Evolutionary conservation across 306 rosid species (phyloP).

Genomic region (Glycine soja): DNA sequence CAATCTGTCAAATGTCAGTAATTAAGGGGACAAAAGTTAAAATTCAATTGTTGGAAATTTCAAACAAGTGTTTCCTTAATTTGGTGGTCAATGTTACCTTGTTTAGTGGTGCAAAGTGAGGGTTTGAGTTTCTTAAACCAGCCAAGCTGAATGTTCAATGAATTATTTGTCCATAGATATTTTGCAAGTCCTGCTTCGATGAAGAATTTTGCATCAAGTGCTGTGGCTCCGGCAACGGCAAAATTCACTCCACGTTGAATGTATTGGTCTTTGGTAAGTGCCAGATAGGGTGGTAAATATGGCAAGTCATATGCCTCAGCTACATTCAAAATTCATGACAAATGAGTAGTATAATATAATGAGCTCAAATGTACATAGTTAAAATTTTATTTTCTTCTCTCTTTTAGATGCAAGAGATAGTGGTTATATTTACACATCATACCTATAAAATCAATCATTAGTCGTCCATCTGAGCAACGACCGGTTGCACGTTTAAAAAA

Average conservation of each 20-base stretch:
- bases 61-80: neutral
- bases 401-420: too few relatives aligned
- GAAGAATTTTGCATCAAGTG: slow-evolving; percentile 66
- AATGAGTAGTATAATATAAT: neutral
- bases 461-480: slow-evolving; percentile 77
- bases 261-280: too few relatives aligned
- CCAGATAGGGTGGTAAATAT: slow-evolving; percentile 36
- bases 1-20: slow-evolving; percentile 55
- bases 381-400: too few relatives aligned
- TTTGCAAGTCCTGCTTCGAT: slow-evolving; percentile 39
- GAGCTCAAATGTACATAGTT: too few relatives aligned
- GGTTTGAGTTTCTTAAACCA: slow-evolving; percentile 77
- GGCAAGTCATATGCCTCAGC: slow-evolving; percentile 76
- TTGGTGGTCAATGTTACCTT: slow-evolving; percentile 50
- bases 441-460: slow-evolving; percentile 75
- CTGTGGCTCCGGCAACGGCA: slow-evolving; percentile 81
- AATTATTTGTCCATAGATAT: slow-evolving; percentile 58
- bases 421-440: neutral
- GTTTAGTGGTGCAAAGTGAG: slow-evolving; percentile 62
- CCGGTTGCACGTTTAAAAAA: slow-evolving; percentile 75
- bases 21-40: too few relatives aligned
- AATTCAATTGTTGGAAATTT: slow-evolving; percentile 12
- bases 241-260: too few relatives aligned
- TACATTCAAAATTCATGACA: slow-evolving; percentile 32
- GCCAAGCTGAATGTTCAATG: slow-evolving; percentile 66